Base-by-base conservation (phyloP, 192 early-diverging fungal genomes). In the Podila epigama region DNA sequence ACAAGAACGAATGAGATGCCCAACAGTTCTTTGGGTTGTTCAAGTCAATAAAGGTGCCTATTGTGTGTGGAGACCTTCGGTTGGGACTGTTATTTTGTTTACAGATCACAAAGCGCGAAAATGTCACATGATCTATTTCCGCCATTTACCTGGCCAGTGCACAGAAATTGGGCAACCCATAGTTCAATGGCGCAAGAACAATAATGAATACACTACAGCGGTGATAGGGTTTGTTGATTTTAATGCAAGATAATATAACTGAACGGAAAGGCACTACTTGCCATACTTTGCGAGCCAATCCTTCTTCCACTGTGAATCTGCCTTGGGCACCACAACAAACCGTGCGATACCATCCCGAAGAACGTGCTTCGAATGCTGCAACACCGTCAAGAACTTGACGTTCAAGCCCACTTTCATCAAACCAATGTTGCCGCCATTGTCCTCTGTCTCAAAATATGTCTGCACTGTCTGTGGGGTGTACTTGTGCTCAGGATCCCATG, bases 291-390 rank as follows among this genome's bases (percentile, higher is more conserved):
- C 73, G 16, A 77, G 31, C 73, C 73, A 77, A 33, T 77, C 73
- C 59, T 77, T 77, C 66, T 77, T 77, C 73, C 73, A 77, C 32
- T 77, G 65, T 28, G 53, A 63, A 53, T 77, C 73, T 36, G 63
- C 70, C 44, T 89, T 87, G n/a, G 90, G 87, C n/a, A 99, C 69
- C 34, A 99, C 88, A 66, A 96, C 87, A 82, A 99, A 94, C 57
- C 83, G 89, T 9, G 91, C 88, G 25, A 98, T 88, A 5, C 95
- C 93, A 71, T 99, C 92, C 44, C 89, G 86, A 27, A 98, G 85
- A 2, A 89, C 68, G 75, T 91, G 94, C 57, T 91, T 89, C 7
- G 82, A 79, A 60, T 84, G 85, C 16, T 75, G 66, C 31, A 97
- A 63, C 1, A 92, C 87, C 11, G 88, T 84, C 60, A 68, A 85